These are phyloP conservation scores for Articulospora tetracladia DNA, from an alignment of 495 filamentous ascomycete genomes.

Conservation along the genomic window DNA sequence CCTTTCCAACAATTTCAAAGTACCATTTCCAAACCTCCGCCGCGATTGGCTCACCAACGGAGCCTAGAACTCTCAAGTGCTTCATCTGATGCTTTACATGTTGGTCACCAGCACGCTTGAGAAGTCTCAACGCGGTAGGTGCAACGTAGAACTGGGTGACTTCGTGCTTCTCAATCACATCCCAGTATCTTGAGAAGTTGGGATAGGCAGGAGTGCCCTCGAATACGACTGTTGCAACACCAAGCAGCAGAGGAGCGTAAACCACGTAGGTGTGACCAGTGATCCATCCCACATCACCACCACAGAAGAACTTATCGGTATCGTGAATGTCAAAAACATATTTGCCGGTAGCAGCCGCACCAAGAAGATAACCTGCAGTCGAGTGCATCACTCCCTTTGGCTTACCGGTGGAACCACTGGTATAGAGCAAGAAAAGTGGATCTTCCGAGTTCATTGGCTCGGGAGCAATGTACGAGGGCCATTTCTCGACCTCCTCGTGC, in stretches of 20 bases:
- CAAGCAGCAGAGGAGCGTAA: conserved; percentile 89
- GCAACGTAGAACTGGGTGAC: conserved; percentile 99
- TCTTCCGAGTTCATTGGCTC: conserved; percentile 90
- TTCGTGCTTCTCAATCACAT: conserved; percentile 90
- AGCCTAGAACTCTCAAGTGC: conserved; percentile 83
- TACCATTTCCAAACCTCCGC: conserved; percentile 99
- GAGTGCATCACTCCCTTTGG: conserved; percentile 99
- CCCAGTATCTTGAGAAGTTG: conserved; percentile 98
- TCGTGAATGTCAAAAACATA: conserved; percentile 99
- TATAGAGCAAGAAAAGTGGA: conserved; percentile 96
- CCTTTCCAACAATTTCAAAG: conserved; percentile 90
- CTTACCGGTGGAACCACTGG: conserved; percentile 95
- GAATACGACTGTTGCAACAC: conserved; percentile 95
- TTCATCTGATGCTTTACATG: conserved; percentile 88
- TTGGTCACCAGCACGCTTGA: conserved; percentile 93
- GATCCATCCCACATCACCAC: conserved; percentile 98
- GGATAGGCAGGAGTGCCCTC: conserved; percentile 98
- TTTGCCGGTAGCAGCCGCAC: conserved; percentile 90
- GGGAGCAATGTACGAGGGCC: conserved; percentile 82
- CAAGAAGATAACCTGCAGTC: conserved; percentile 89
- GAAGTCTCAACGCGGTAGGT: conserved; percentile 84
- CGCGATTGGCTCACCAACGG: conserved; percentile 98
- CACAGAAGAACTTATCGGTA: conserved; percentile 91
- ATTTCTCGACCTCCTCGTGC: conserved; percentile 97
- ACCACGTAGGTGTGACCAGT: conserved; percentile 99